Evolutionary conservation across 257 asterid genomes (phyloP).

Genomic region (Striga asiatica): DNA sequence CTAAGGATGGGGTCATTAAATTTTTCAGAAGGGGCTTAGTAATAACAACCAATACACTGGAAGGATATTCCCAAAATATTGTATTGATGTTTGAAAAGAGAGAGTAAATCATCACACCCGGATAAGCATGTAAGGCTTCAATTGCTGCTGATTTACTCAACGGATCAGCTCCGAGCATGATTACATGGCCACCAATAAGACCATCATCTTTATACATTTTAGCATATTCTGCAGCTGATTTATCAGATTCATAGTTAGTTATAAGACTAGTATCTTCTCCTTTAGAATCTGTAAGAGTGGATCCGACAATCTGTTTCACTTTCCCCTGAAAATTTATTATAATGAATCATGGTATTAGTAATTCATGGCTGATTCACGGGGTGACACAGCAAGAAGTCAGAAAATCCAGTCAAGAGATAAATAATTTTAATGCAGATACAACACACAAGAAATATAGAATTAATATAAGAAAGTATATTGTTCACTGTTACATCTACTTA

Average conservation of each 20-base stretch:
- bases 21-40: not conserved
- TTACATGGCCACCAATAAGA: slow-evolving; percentile 88
- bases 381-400: not conserved
- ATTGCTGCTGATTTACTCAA: slow-evolving; percentile 69
- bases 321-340: slow-evolving; percentile 52
- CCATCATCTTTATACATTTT: slow-evolving; percentile 64
- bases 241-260: slow-evolving; percentile 85
- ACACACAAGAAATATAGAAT: too few species aligned
- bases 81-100: not conserved
- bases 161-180: slow-evolving; percentile 97
- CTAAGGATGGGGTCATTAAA: too few species aligned
- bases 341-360: not conserved
- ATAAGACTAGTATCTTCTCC: slow-evolving; percentile 62
- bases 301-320: slow-evolving; percentile 97
- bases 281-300: slow-evolving; percentile 75
- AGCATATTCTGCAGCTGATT: slow-evolving; percentile 86
- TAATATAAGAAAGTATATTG: too few species aligned
- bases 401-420: too few species aligned
- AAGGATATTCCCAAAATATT: not conserved
- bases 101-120: slow-evolving; percentile 35
- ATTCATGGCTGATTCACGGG: not conserved
- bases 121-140: slow-evolving; percentile 87
- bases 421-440: too few species aligned
- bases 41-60: not conserved
- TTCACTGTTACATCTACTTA: too few species aligned